phyloP scores from a whole-genome alignment of 768 basidiomycete genomes.

The Boletellus sp. region DNA sequence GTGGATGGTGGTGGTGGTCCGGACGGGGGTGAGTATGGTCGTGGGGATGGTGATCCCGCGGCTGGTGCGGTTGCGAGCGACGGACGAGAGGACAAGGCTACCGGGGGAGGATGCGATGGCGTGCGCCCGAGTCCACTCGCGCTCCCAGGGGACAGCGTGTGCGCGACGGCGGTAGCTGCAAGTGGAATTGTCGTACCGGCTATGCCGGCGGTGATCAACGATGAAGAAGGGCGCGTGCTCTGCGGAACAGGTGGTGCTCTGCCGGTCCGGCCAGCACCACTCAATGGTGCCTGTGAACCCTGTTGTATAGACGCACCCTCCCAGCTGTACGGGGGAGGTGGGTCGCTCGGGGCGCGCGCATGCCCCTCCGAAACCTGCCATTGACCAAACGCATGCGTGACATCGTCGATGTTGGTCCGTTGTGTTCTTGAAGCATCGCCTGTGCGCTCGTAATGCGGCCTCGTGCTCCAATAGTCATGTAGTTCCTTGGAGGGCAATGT shows the following conservation, averaged over 20 bases:
- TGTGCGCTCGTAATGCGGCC: conserved; percentile 51
- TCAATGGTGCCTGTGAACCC: background rate
- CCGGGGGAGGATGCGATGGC: conserved; percentile 5
- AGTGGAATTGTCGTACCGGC: background rate
- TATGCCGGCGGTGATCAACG: conserved; percentile 1
- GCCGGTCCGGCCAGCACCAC: background rate
- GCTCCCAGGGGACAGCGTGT: background rate
- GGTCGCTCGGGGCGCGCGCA: conserved; percentile 36
- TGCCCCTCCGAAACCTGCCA: conserved; percentile 33
- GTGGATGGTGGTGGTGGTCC: no score
- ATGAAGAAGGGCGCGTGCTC: conserved; percentile 9
- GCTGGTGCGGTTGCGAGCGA: background rate
- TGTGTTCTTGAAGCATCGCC: conserved; percentile 2
- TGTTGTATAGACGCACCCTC: conserved; percentile 26
- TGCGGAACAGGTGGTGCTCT: background rate
- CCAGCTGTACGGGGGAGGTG: conserved; percentile 67
- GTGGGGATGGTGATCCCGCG: background rate
- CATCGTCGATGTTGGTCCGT: conserved; percentile 25
- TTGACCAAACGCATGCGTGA: conserved; percentile 37
- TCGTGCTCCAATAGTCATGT: conserved; percentile 68
- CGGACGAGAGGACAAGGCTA: conserved; percentile 15
- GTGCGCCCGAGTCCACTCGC: background rate
- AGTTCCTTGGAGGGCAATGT: conserved; percentile 68
- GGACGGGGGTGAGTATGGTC: background rate
- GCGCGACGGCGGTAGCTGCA: background rate